These are phyloP conservation scores for Trichoderma koningiopsis DNA, from an alignment of 2,329 filamentous ascomycete genomes.

Conservation along the genomic window DNA sequence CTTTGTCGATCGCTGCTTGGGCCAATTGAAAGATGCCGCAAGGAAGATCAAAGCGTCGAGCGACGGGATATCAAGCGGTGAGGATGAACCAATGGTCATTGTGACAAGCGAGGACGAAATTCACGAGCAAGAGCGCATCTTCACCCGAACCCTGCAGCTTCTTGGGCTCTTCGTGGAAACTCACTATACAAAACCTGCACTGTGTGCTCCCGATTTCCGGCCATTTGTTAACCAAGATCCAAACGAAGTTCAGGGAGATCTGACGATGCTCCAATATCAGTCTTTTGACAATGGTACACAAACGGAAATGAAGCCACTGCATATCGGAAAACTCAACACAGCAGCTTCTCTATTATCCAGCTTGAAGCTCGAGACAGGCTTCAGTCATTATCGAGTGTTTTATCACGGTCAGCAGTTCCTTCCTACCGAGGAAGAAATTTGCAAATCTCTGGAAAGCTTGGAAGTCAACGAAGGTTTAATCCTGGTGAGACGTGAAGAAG, in stretches of 20 bases:
- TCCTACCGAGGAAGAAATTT: conserved; percentile 60
- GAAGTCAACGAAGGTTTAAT: conserved; percentile 66
- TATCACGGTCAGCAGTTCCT: conserved; percentile 67
- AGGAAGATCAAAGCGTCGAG: conserved; percentile 51
- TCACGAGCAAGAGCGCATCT: conserved; percentile 57
- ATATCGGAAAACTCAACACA: conserved; percentile 71
- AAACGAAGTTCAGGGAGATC: conserved; percentile 61
- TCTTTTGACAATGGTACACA: conserved; percentile 65
- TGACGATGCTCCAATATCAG: conserved; percentile 71
- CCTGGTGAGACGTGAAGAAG: conserved; percentile 63
- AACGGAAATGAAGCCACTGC: conserved; percentile 62
- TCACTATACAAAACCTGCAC: conserved; percentile 62
- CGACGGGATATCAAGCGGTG: conserved; percentile 46
- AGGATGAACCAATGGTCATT: conserved; percentile 57
- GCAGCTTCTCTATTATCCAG: conserved; percentile 68
- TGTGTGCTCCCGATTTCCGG: conserved; percentile 60
- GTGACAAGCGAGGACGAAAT: conserved; percentile 51
- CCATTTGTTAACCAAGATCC: conserved; percentile 55
- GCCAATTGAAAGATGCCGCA: conserved; percentile 67
- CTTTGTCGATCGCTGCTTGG: conserved; percentile 73
- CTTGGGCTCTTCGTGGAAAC: conserved; percentile 67
- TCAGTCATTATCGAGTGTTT: conserved; percentile 74
- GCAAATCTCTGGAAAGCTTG: conserved; percentile 68
- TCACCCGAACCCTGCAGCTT: conserved; percentile 69
- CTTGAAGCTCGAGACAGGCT: conserved; percentile 70